Percentiles rank a stretch among this genome's conserved stretches.
phyloP scores from a whole-genome alignment of 352 stramenopile species.

The Pythium aquatile region DNA sequence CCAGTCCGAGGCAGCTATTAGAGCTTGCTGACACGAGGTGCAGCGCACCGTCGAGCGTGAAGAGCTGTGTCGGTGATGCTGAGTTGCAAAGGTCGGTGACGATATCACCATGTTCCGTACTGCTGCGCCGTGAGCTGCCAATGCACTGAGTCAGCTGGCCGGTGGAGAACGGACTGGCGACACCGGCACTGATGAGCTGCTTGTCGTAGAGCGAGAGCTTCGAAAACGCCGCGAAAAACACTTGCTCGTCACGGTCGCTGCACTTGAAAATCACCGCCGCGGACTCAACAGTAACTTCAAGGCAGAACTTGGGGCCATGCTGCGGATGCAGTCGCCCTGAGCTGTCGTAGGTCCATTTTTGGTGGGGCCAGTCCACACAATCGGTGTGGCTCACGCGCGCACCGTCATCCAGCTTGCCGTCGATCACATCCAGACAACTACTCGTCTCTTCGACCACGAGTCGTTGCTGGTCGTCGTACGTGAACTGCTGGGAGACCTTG shows the following conservation, averaged over 20 bases:
- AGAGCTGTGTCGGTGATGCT: slow-evolving; percentile 3
- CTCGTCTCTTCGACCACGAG: slow-evolving; percentile 6
- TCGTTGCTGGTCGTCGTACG: slow-evolving; percentile 14
- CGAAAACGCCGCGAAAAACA: slow-evolving; percentile 9
- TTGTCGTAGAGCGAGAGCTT: slow-evolving; percentile 7
- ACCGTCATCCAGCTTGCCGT: slow-evolving; percentile 6
- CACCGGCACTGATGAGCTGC: slow-evolving; percentile 14
- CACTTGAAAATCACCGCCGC: slow-evolving; percentile 10
- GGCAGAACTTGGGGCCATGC: slow-evolving; percentile 19
- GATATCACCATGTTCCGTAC: background rate
- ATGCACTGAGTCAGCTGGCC: slow-evolving; percentile 14
- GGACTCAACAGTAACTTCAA: background rate
- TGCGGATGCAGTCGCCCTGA: slow-evolving; percentile 13
- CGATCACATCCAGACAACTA: slow-evolving; percentile 18
- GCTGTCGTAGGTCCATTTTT: slow-evolving; percentile 18
- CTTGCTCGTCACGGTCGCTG: slow-evolving; percentile 14
- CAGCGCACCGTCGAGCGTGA: slow-evolving; percentile 7
- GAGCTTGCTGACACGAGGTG: background rate
- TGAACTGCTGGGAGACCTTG: slow-evolving; percentile 14
- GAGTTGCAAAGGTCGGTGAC: slow-evolving; percentile 4
- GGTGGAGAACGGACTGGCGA: background rate
- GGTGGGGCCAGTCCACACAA: slow-evolving; percentile 19
- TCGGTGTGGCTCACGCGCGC: slow-evolving; percentile 11
- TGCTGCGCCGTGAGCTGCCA: background rate
- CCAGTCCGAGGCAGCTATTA: background rate